Base-by-base conservation (phyloP, 2,329 filamentous ascomycete genomes). In the Cordyceps farinosa region DNA sequence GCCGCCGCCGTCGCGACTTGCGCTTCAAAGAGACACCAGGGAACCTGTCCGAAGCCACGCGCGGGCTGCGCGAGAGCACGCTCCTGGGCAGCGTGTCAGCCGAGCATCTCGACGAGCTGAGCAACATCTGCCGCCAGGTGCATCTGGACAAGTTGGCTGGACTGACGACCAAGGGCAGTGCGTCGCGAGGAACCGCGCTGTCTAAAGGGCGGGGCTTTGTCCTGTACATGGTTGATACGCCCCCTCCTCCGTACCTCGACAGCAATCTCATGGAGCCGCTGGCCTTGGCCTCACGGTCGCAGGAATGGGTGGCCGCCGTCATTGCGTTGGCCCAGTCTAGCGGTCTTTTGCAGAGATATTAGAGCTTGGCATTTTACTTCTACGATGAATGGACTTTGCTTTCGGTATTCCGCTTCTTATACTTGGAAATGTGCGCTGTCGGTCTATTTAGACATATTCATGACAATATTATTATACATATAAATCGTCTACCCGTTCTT, bases 31-130 rank as follows among this genome's bases (percentile, higher is more conserved):
- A 50, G 11, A 56, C 42, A 1, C 50, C 13, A 4, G 50, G 50
- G 30, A n/a, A 47, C 32, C 9, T 11, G 32, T 40, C 59, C 8
- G 27, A 51, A n/a, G 29, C 7, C 30, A 13, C 42, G 38, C 44
- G 64, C 10, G 3, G 58, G 5, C 56, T 69, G 30, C 58, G 66
- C 11, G 56, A 63, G 29, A 65, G 64, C 50, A 61, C 48, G 13
- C 60, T 63, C 9, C 63, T 71, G 11, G 69, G 70, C n/a, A 68
- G 66, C 11, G 64, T 72, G 11, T 59, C 67, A 29, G 58, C 65
- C 6, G 48, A 64, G 7, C 62, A 68, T 17, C 36, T 71, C 5
- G 65, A 66, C 13, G 55, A 64, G 44, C 60, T 71, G 22, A 57
- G 58, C 0, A 22, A 58, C n/a, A 32, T 69, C 13, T 70, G 69